Evolutionary conservation across 2,329 filamentous ascomycete species (phyloP), one percentile per base, ranked within the genome.

Genomic region (Nemania sp.): DNA sequence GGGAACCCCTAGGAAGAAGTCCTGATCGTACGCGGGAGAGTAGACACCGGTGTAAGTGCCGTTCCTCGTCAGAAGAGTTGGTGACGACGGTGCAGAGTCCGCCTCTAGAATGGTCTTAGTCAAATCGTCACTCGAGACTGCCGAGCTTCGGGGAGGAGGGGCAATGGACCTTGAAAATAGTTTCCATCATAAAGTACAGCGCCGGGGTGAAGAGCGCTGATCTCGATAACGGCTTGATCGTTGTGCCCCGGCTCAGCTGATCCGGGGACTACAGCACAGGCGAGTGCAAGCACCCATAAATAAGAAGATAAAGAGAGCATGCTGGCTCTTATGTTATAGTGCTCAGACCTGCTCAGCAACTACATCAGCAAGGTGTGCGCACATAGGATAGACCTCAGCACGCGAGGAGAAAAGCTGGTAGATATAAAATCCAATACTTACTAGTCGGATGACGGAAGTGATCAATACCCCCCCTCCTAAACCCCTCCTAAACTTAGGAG

Each of bases 1-100:
- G 15, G 51, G 51, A 37, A 54, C 51, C 6, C 51, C 51, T n/a
- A 54, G 18, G 40, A 54, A 54, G 15, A 48, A 56, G 20, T 56
- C 53, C 35, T 56, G 53, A 25, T 56, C 53, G n/a, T 56, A 56
- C 45, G n/a, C 5, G 15, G 53, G 17, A 4, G 43, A 48, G 43
- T 56, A 49, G 34, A 48, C 18, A 15, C 53, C 53, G 5, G 32
- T 21, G 17, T 48, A 49, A 32, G 53, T 56, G 11, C 53, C 53
- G 34, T 56, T 56, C 4, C 45, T 18, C 40, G 45, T 49, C 35
- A 35, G 34, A 32, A 56, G 32, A 5, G 43, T 56, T 32, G 53
- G 53, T 10, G 52, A 37, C 11, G 50, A 53, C 15, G 20, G 11
- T 3, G 25, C 37, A 45, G 42, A 45, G 17, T 45, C 15, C 42